Base-by-base conservation (phyloP, 2,329 filamentous ascomycete genomes). In the Pseudogymnoascus sp. region DNA sequence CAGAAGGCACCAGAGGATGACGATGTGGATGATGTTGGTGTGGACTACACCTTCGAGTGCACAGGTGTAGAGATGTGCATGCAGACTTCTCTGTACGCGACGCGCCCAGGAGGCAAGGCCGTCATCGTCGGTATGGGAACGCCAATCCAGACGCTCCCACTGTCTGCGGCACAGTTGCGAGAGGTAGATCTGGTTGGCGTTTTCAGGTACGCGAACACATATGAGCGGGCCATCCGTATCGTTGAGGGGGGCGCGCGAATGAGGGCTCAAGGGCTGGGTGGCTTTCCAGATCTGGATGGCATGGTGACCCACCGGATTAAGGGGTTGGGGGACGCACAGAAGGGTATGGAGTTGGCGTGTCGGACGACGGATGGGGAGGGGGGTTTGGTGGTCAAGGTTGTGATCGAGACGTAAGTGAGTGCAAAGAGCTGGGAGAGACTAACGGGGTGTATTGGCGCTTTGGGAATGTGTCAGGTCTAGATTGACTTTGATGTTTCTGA, bases 121-220 rank as follows among this genome's bases (percentile, higher is more conserved):
- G 87, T 95, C 7, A 91, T 95, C 76, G 90, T 86, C 64, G 92
- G 92, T 61, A 96, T 97, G 91, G 93, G 93, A 70, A 89, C 88
- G 71, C 75, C 85, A 41, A 90, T 96, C 70, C 91, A 96, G 73
- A 89, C 76, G 8, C 96, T 97, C 78, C 93, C 93, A 58, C 96
- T 97, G 72, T 89, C 93, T 82, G 88, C 89, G 4, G 80, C 95
- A 70, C 95, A 91, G 73, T 81, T 86, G 59, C 97, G 97, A 77
- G 93, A 97, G 78, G 79, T 96, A 59, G 95, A 86, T 11, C 81
- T 89, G 50, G 90, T 88, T 71, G 93, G 93, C 20, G 91, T 87
- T 64, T 97, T 97, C 81, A 84, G 93, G 39, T 97, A 97, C 74
- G 87, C 87, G 4, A 83, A 85, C 61, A 92, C 91, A 18, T 97